phyloP scores from a whole-genome alignment of 129 eudicot species.

The Tanacetum coccineum region DNA sequence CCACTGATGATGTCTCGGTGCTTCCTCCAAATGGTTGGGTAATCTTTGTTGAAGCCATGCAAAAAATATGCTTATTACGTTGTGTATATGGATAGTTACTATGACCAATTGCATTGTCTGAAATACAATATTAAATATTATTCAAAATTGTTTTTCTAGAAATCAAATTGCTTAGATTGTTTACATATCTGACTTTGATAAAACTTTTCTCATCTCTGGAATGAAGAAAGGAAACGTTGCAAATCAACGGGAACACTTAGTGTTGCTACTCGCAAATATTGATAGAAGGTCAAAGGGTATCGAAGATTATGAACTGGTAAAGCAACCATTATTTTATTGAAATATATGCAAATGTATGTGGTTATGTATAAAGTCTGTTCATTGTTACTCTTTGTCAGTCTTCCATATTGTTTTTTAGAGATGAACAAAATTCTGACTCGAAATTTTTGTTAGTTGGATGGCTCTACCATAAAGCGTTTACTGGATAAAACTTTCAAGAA shows the following conservation, averaged over 20 bases:
- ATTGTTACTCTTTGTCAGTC: conserved; percentile 3
- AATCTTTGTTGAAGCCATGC: background rate
- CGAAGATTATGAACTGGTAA: conserved; percentile 59
- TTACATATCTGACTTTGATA: conserved; percentile 25
- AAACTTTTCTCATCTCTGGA: conserved; percentile 13
- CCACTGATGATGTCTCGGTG: background rate
- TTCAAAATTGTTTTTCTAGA: conserved; percentile 5
- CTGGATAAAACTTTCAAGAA: conserved; percentile 80
- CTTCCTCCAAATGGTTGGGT: background rate
- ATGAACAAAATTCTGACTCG: conserved; percentile 9
- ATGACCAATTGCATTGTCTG: background rate
- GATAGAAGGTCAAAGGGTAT: conserved; percentile 61
- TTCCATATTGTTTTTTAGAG: background rate
- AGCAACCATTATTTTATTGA: conserved; percentile 17
- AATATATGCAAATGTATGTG: conserved; percentile 8
- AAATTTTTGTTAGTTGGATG: conserved; percentile 56
- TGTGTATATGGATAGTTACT: background rate
- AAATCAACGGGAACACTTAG: conserved; percentile 95
- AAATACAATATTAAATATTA: background rate
- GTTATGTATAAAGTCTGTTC: background rate
- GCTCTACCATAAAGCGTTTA: conserved; percentile 52
- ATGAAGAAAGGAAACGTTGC: conserved; percentile 99
- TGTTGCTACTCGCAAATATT: conserved; percentile 89
- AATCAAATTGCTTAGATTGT: conserved; percentile 7
- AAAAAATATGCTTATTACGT: conserved; percentile 1